Evolutionary conservation across 306 rosid species (phyloP).

Genomic region (Begonia masoniana): DNA sequence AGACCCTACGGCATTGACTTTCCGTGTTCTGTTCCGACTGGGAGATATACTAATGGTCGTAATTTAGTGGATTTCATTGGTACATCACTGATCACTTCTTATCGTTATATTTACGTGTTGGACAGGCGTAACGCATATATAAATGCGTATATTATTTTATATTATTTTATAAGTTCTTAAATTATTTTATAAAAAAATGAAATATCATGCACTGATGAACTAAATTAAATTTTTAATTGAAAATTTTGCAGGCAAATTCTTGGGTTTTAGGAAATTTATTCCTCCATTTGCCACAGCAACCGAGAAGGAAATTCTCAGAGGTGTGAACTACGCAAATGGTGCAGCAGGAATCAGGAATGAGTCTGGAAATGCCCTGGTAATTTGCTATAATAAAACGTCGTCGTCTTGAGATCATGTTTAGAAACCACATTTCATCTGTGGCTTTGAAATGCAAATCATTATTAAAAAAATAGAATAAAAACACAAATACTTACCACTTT

Average conservation of each 20-base stretch:
- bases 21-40: constrained; percentile 9
- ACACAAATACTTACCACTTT: too few relatives aligned
- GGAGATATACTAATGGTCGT: constrained; percentile 45
- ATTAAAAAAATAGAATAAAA: too few relatives aligned
- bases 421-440: too few relatives aligned
- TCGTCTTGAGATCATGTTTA: too few relatives aligned
- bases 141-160: too few relatives aligned
- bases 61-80: constrained; percentile 36
- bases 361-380: neutral
- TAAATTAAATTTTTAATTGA: too few relatives aligned
- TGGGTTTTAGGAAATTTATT: neutral
- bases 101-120: too few relatives aligned
- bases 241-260: neutral
- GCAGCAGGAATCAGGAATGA: neutral
- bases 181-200: too few relatives aligned
- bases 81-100: neutral
- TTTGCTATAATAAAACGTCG: neutral
- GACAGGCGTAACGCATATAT: neutral
- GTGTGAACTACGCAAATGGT: neutral
- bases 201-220: too few relatives aligned
- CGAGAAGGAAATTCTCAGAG: neutral
- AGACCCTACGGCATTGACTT: constrained; percentile 21
- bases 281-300: neutral
- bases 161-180: too few relatives aligned
- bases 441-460: too few relatives aligned